A percentile compares a stretch with the other conserved stretches of the same genome.
Evolutionary conservation across 139 green algal genomes (phyloP).

Genomic region (Micractinium sp.): DNA sequence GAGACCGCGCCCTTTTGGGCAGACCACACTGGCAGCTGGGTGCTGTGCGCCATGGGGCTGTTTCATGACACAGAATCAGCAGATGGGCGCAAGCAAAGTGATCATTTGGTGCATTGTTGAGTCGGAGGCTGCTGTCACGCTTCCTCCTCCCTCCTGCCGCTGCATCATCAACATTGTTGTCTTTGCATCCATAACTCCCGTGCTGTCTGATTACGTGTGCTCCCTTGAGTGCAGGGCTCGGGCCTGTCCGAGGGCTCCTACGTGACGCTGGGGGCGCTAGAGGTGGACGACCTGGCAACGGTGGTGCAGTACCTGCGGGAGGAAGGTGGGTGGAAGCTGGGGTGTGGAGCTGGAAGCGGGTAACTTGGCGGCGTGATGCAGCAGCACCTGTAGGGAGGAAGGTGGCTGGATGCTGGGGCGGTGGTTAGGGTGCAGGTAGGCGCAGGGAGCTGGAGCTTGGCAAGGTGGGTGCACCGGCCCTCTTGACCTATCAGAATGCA

Average conservation of each 20-base stretch:
- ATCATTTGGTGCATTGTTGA: no score
- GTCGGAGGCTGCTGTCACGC: no score
- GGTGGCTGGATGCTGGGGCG: background rate
- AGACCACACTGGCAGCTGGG: no score
- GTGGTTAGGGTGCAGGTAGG: background rate
- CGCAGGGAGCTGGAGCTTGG: background rate
- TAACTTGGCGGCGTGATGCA: background rate
- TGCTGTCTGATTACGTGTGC: no score
- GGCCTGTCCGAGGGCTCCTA: conserved; percentile 90
- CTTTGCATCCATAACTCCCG: no score
- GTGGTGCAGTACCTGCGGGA: conserved; percentile 70
- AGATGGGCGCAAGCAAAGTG: no score
- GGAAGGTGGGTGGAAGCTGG: conserved; percentile 3
- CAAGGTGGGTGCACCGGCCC: no score
- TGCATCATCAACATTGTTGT: no score
- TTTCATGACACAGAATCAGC: no score
- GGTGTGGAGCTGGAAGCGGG: background rate
- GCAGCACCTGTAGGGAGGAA: background rate
- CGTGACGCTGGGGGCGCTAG: conserved; percentile 88
- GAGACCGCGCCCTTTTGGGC: no score
- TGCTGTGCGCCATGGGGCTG: no score
- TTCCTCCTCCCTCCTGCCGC: no score
- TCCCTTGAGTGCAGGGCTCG: conserved; percentile 69
- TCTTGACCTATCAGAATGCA: background rate
- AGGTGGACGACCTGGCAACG: conserved; percentile 84